Percentiles rank a stretch among this genome's conserved stretches.
phyloP scores from a whole-genome alignment of 1,139 yeast genomes.

The Sugiyamaella sp. region DNA sequence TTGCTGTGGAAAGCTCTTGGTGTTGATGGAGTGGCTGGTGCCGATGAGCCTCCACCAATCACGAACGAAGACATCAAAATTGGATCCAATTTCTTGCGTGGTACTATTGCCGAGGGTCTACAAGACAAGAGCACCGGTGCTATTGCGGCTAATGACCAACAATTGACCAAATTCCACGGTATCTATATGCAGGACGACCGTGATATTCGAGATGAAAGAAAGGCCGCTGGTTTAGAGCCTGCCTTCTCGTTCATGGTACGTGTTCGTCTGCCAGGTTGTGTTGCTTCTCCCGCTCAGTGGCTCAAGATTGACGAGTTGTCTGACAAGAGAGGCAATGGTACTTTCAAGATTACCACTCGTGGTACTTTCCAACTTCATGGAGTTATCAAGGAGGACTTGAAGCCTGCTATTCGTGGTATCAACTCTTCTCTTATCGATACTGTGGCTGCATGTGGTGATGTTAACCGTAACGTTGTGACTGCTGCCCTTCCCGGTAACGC shows the following conservation, averaged over 20 bases:
- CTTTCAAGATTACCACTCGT: conserved; percentile 92
- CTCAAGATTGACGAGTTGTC: conserved; percentile 81
- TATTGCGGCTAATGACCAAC: conserved; percentile 90
- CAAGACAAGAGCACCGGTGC: conserved; percentile 86
- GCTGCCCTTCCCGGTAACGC: conserved; percentile 87
- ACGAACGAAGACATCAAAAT: conserved; percentile 96
- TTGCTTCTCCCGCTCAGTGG: conserved; percentile 87
- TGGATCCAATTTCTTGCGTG: conserved; percentile 84
- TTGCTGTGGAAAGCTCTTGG: conserved; percentile 86
- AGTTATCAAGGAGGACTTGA: conserved; percentile 84
- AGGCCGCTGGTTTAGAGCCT: conserved; percentile 90
- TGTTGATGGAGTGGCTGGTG: conserved; percentile 79
- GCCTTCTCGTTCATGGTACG: conserved; percentile 96
- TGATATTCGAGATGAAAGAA: conserved; percentile 91
- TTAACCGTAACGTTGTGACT: conserved; percentile 91
- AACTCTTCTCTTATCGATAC: conserved; percentile 90
- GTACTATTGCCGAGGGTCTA: conserved; percentile 89
- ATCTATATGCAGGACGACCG: conserved; percentile 99
- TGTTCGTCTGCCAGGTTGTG: conserved; percentile 93
- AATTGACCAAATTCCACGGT: conserved; percentile 96
- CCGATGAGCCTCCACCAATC: conserved; percentile 93
- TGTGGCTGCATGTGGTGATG: conserved; percentile 98
- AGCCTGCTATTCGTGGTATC: conserved; percentile 92
- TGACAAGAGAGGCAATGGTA: conserved; percentile 86
- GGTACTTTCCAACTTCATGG: conserved; percentile 98